phyloP scores from a whole-genome alignment of 1,139 yeast genomes.

The Suhomyces chickasaworum region DNA sequence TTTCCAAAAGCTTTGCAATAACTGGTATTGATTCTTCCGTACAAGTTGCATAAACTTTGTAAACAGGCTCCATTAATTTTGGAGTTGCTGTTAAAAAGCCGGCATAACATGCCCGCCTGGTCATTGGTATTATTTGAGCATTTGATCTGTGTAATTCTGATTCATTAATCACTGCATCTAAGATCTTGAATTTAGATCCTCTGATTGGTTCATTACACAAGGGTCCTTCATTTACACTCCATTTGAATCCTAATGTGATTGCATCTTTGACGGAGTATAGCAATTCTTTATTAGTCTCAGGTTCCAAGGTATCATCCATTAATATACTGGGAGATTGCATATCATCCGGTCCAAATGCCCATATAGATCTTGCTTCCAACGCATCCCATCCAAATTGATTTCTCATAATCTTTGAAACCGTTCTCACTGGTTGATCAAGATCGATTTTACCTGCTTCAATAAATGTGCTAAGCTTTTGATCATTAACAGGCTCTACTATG shows the following conservation, averaged over 20 bases:
- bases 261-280: slow-evolving; percentile 52
- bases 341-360: slow-evolving; percentile 75
- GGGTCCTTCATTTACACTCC: slow-evolving; percentile 89
- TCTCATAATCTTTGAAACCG: slow-evolving; percentile 57
- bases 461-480: slow-evolving; percentile 51
- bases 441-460: slow-evolving; percentile 55
- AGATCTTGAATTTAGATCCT: slow-evolving; percentile 68
- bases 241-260: slow-evolving; percentile 74
- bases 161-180: slow-evolving; percentile 58
- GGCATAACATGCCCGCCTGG: slow-evolving; percentile 81
- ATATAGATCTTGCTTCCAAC: slow-evolving; percentile 76
- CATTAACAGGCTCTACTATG: slow-evolving; percentile 75
- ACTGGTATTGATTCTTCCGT: slow-evolving; percentile 46
- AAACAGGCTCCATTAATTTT: slow-evolving; percentile 78
- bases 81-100: slow-evolving; percentile 82
- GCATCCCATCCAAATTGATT: slow-evolving; percentile 77
- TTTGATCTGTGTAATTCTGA: slow-evolving; percentile 54
- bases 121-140: slow-evolving; percentile 81
- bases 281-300: slow-evolving; percentile 62
- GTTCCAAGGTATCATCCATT: slow-evolving; percentile 75
- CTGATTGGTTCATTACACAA: slow-evolving; percentile 82
- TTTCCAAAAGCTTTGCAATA: slow-evolving; percentile 53
- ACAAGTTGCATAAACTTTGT: slow-evolving; percentile 61
- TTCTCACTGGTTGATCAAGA: slow-evolving; percentile 37
- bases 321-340: slow-evolving; percentile 58